Conservation (phyloP, 768 basidiomycete species). For the Chalciporus piperatus region DNA sequence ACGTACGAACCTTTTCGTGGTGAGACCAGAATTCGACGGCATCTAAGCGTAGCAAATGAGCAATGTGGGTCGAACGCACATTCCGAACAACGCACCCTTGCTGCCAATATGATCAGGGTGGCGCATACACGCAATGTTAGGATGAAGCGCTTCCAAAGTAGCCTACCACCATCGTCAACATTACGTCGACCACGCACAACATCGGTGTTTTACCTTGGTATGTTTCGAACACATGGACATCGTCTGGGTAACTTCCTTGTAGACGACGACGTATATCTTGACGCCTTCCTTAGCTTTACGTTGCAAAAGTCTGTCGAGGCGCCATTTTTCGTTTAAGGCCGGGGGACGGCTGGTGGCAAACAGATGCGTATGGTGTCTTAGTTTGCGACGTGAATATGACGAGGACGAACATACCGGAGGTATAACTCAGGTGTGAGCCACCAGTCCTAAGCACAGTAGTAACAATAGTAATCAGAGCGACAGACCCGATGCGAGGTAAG, state of each 20-base stretch:
- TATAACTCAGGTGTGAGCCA: conserved; percentile 96
- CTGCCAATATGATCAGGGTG: conserved; percentile 89
- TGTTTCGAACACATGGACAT: conserved; percentile 88
- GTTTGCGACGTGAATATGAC: background rate
- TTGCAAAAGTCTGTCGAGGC: conserved; percentile 80
- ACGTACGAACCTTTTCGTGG: conserved; percentile 66
- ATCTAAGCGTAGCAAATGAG: conserved; percentile 39
- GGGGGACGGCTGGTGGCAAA: conserved; percentile 60
- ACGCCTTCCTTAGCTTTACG: conserved; percentile 93
- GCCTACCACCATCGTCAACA: conserved; percentile 39
- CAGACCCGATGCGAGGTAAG: background rate
- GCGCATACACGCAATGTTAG: conserved; percentile 85
- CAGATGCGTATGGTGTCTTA: conserved; percentile 1
- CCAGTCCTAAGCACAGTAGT: conserved; percentile 57
- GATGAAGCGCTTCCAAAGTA: conserved; percentile 76
- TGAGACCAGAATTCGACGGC: conserved; percentile 87
- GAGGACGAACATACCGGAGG: conserved; percentile 48
- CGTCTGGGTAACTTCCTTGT: conserved; percentile 94
- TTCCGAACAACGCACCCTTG: conserved; percentile 44
- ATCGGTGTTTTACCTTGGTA: conserved; percentile 55
- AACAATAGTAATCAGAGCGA: background rate
- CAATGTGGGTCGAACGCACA: background rate
- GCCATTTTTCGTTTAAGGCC: conserved; percentile 79
- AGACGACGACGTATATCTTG: conserved; percentile 86
- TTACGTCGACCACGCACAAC: background rate